Base-by-base conservation (phyloP, 805 yeast species). In the Lipomyces anomalus region DNA sequence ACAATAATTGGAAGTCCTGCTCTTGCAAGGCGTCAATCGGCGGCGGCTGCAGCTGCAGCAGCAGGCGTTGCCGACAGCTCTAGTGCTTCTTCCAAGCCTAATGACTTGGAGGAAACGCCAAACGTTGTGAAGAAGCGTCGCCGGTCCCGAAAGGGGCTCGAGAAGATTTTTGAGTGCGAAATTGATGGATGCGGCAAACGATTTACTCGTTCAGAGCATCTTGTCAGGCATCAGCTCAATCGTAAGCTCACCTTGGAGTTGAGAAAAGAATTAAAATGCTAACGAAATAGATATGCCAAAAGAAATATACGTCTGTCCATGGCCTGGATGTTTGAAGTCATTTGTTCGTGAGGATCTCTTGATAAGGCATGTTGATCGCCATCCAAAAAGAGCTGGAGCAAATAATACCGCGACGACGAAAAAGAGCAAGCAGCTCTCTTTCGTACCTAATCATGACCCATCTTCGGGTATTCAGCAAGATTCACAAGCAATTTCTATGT, bases 281-380 rank as follows among this genome's bases (percentile, higher is more conserved):
- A 17, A 34, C 17, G 18, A 26, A n/a, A n/a, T 24, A 55, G 53
- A 59, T 34, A 46, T 53, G 4, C 68, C 69, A 13, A 63, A 66
- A 46, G 56, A 61, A 36, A 65, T 64, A n/a, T 64, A 50, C 40
- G 43, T 44, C 20, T 65, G 68, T 40, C 43, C 57, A 11, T 65
- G 64, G 62, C 59, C 59, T 3, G 63, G 58, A 9, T 65, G 68
- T 41, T 42, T 50, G 13, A 59, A 57, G 44, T 57, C 58, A 21
- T 65, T 65, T 61, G 68, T 65, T 7, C 55, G 68, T 2, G 66
- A 64, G 32, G 68, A 65, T 39, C 49, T 65, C 24, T 52, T 56
- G n/a, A 46, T 44, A 7, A 53, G 68, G 20, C 68, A 65, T 48
- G 22, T 60, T 16, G 62, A 63, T 41, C 59, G 69, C 2, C 68